Evolutionary conservation across 495 filamentous ascomycete species (phyloP).

Genomic region (Hypoxylon trugodes): DNA sequence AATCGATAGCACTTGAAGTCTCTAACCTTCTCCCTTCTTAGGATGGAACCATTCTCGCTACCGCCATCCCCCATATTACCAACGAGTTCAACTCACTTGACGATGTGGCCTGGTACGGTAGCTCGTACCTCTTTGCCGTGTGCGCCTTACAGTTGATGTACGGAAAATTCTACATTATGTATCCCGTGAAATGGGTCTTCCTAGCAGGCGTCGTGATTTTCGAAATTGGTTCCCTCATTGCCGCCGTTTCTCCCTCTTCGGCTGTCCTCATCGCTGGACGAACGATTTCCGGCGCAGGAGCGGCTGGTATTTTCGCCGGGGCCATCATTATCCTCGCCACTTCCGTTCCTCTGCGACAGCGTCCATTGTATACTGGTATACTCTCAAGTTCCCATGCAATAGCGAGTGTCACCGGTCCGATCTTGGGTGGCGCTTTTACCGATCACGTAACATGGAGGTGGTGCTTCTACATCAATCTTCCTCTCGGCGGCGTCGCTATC

Average conservation of each 20-base stretch:
- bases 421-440: slow-evolving; percentile 70
- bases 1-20: not conserved
- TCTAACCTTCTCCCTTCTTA: slow-evolving; percentile 1
- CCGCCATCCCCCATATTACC: slow-evolving; percentile 55
- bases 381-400: slow-evolving; percentile 14
- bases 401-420: slow-evolving; percentile 26
- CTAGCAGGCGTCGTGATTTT: slow-evolving; percentile 52
- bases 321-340: slow-evolving; percentile 55
- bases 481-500: slow-evolving; percentile 62
- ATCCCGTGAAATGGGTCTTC: slow-evolving; percentile 55
- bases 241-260: slow-evolving; percentile 17
- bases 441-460: slow-evolving; percentile 66
- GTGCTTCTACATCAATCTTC: slow-evolving; percentile 70
- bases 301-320: slow-evolving; percentile 56
- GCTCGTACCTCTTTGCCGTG: slow-evolving; percentile 57
- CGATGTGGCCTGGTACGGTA: slow-evolving; percentile 65
- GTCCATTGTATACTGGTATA: slow-evolving; percentile 26
- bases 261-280: slow-evolving; percentile 58
- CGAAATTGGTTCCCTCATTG: slow-evolving; percentile 51
- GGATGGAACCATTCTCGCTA: slow-evolving; percentile 48
- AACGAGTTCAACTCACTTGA: slow-evolving; percentile 52
- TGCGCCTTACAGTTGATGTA: slow-evolving; percentile 54
- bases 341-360: slow-evolving; percentile 47
- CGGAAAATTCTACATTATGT: slow-evolving; percentile 59
- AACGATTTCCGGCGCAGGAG: slow-evolving; percentile 58